Evolutionary conservation across 116 monocot species (phyloP), one percentile per base, ranked within the genome.

Genomic region (Trichopus zeylanicus): DNA sequence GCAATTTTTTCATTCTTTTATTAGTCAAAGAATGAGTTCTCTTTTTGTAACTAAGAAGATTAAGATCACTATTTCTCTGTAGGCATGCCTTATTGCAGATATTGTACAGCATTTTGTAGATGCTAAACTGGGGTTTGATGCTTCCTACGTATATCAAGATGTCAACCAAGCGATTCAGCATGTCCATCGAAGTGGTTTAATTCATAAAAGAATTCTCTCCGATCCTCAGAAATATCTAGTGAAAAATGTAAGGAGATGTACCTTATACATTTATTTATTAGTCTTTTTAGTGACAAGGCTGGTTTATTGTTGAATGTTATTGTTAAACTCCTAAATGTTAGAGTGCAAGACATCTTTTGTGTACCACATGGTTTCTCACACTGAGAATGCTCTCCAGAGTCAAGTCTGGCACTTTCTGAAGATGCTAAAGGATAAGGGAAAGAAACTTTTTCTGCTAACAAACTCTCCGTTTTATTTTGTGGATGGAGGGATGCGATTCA

Each of bases 21-120:
- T n/a, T n/a, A n/a, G n/a, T n/a, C n/a, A n/a, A n/a, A n/a, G n/a
- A n/a, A n/a, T n/a, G n/a, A n/a, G n/a, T n/a, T n/a, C n/a, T n/a
- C n/a, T n/a, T n/a, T 42, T 22, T 42, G 24, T 60, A 23, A 18
- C 26, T 48, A 0, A 27, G 22, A 26, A 48, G 33, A 12, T 34
- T 26, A 29, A 56, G 58, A 26, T 29, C 33, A 15, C 70, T 60
- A 51, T 57, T 39, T 26, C 24, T 57, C 67, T 72, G 53, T 53
- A 98, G 98, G 91, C 77, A 57, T 98, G 98, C 61, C 88, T 98
- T 53, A 82, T 98, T 82, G 98, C 98, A 29, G 98, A 98, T 70
- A 85, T 88, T 26, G 66, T 91, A 1, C 92, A 98, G 55, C 88
- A 98, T 57, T 98, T 98, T 68, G 79, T 88, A 18, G 91, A 98